Evolutionary conservation across 1,139 yeast genomes (phyloP).

Genomic region (Nakaseomyces kungkrabaensis): DNA sequence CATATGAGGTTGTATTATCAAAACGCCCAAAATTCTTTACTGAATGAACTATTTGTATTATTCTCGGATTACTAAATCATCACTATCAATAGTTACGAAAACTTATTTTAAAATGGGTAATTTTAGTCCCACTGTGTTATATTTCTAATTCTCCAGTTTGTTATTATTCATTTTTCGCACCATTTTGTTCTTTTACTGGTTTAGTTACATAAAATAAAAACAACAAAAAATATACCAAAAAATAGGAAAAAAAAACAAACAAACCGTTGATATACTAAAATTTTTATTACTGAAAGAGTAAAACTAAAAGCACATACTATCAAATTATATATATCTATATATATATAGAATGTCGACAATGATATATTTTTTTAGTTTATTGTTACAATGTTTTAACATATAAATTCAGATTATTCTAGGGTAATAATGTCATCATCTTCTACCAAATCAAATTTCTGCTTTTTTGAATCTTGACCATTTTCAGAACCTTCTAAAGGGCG

Average conservation of each 20-base stretch:
- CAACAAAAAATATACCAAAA: not conserved
- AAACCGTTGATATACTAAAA: too few relatives aligned
- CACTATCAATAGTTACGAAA: conserved; percentile 10
- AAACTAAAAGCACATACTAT: too few relatives aligned
- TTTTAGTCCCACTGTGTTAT: not conserved
- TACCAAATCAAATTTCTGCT: not conserved
- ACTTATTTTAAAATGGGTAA: not conserved
- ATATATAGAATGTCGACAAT: too few relatives aligned
- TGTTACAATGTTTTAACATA: not conserved
- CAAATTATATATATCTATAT: too few relatives aligned
- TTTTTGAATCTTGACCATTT: not conserved
- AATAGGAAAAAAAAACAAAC: not conserved
- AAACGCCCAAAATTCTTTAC: not conserved
- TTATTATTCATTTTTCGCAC: conserved; percentile 1
- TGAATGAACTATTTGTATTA: conserved; percentile 6
- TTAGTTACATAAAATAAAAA: not conserved
- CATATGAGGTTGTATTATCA: not conserved
- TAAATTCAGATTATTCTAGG: not conserved
- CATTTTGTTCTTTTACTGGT: not conserved
- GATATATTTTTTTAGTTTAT: too few relatives aligned
- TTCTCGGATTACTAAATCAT: conserved; percentile 6
- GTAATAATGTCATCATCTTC: not conserved
- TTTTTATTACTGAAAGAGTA: too few relatives aligned
- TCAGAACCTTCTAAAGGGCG: not conserved
- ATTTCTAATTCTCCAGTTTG: not conserved